Evolutionary conservation across 83 land plant species (phyloP).

Genomic region (Thuja plicata): DNA sequence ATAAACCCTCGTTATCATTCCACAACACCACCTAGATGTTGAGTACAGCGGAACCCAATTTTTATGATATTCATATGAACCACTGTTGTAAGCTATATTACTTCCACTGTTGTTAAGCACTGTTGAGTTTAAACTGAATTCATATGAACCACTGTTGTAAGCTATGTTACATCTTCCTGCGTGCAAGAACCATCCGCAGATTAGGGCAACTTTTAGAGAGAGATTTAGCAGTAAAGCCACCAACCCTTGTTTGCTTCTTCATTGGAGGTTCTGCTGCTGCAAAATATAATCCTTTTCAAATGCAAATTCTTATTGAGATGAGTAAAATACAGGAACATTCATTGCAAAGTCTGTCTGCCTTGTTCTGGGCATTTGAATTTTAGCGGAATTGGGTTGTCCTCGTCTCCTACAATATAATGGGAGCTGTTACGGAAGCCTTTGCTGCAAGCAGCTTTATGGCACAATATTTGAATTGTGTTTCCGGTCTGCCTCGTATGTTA

Average conservation of each 20-base stretch:
- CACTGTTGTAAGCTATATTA: neutral
- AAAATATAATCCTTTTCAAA: neutral
- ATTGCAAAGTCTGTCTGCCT: neutral
- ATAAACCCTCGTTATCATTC: too few species aligned
- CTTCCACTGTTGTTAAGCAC: too few species aligned
- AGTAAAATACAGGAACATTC: neutral
- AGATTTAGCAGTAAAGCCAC: constrained; percentile 59
- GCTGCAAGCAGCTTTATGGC: too few species aligned
- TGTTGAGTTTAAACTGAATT: too few species aligned
- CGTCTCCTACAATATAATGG: neutral
- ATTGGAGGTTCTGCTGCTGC: constrained; percentile 1
- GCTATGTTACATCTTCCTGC: constrained; percentile 57
- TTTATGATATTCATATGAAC: too few species aligned
- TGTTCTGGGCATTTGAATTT: neutral
- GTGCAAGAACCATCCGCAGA: constrained; percentile 51
- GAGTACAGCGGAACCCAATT: too few species aligned
- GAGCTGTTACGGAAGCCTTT: too few species aligned
- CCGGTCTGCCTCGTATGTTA: too few species aligned
- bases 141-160: neutral
- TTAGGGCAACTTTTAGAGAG: constrained; percentile 59
- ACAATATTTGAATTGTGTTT: too few species aligned
- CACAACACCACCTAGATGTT: too few species aligned
- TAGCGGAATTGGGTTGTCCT: neutral
- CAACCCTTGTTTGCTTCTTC: neutral
- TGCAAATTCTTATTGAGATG: neutral